These are phyloP conservation scores for Chimonanthus salicifolius DNA, from an alignment of 164 flowering plant species.

Conservation along the genomic window DNA sequence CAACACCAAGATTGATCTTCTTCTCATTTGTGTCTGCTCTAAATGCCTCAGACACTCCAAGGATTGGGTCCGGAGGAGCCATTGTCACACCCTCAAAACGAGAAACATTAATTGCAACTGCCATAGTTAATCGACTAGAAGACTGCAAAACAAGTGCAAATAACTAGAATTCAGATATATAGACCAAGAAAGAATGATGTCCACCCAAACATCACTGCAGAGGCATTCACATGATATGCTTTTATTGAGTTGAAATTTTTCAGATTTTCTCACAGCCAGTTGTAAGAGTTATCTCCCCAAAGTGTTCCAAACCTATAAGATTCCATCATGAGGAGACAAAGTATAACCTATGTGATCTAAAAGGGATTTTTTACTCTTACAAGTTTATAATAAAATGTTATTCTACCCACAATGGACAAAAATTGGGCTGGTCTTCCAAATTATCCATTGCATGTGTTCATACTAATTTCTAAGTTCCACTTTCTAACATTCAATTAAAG, in stretches of 20 bases:
- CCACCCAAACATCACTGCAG: not conserved
- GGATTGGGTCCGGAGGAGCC: slow-evolving; percentile 99
- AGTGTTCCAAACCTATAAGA: not conserved
- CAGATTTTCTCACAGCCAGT: not conserved
- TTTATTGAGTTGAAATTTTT: too few species aligned
- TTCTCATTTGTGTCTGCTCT: slow-evolving; percentile 60
- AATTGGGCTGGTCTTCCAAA: too few species aligned
- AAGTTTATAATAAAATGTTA: too few species aligned
- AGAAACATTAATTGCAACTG: slow-evolving; percentile 54
- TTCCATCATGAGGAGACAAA: not conserved
- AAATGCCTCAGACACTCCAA: slow-evolving; percentile 97
- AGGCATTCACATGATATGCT: not conserved
- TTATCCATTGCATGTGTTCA: too few species aligned
- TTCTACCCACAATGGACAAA: too few species aligned
- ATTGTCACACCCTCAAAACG: slow-evolving; percentile 82
- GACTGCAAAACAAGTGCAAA: slow-evolving; percentile 33
- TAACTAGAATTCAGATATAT: slow-evolving; percentile 5
- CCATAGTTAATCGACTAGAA: slow-evolving; percentile 50
- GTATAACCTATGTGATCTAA: not conserved
- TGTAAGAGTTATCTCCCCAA: not conserved
- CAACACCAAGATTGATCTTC: slow-evolving; percentile 98
- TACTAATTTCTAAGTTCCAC: too few species aligned
- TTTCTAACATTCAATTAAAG: too few species aligned
- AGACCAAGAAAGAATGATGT: not conserved
- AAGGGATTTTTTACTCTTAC: not conserved